Evolutionary conservation across 768 basidiomycete genomes (phyloP).

Genomic region (Neoboletus subvelutipes): DNA sequence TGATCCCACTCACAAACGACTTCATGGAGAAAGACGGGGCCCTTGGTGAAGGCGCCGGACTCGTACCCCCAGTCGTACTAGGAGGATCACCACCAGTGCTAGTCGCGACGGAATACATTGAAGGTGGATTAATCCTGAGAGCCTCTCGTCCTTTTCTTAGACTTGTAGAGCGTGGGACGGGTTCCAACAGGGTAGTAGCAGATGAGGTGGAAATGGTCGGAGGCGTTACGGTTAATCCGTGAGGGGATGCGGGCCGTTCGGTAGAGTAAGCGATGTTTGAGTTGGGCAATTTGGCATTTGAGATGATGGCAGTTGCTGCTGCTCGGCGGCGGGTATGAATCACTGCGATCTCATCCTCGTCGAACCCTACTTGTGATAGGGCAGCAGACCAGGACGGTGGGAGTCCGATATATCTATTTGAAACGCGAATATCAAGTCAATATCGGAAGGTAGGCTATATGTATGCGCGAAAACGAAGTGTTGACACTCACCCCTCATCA

Average conservation of each 20-base stretch:
- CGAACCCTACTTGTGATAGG: conserved; percentile 59
- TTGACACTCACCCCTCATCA: conserved; percentile 59
- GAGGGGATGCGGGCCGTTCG: conserved; percentile 16
- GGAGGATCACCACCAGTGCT: not conserved
- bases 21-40: conserved; percentile 24
- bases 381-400: conserved; percentile 74
- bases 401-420: conserved; percentile 54
- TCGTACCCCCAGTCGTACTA: conserved; percentile 2
- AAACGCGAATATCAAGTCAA: not conserved
- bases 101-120: conserved; percentile 10
- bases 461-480: not conserved
- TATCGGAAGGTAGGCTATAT: not conserved
- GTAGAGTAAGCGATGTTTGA: not conserved
- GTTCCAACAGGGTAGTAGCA: conserved; percentile 17
- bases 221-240: not conserved
- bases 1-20: conserved; percentile 23
- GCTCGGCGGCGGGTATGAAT: conserved; percentile 45
- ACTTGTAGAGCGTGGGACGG: conserved; percentile 28
- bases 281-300: conserved; percentile 8
- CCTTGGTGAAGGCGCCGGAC: conserved; percentile 14
- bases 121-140: conserved; percentile 13
- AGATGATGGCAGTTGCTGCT: conserved; percentile 9
- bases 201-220: conserved; percentile 24
- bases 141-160: conserved; percentile 8
- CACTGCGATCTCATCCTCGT: conserved; percentile 64